Evolutionary conservation across 73 alveolate species (phyloP), one percentile per base, ranked within the genome.

Genomic region (Blepharisma stoltei): DNA sequence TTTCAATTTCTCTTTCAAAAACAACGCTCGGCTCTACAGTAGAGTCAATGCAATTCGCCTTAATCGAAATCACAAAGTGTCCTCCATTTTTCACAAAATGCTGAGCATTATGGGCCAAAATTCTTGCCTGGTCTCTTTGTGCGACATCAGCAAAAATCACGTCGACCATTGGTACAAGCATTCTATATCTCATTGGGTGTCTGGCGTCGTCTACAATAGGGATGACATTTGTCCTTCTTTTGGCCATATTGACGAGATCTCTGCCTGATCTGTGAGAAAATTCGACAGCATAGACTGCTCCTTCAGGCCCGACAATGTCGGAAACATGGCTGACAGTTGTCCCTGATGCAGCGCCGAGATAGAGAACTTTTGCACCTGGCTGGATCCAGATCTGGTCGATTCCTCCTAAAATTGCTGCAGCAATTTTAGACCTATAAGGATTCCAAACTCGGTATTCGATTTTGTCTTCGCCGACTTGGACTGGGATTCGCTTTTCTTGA

Each of bases 151-250:
- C 99, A 83, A 97, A 97, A 79, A 97, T 92, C 76, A 88, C 97
- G 77, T 97, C 99, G 21, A 94, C 99, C 98, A 96, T 96, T 48
- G 98, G 98, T 45, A 97, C 98, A 50, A 97, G 93, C 98, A 97
- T 94, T 86, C 99, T 86, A 81, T 96, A 97, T 81, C 94, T 97
- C 81, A 89, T 91, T 23, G 99, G 99, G 80, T 95, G 97, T 75
- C 99, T 92, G 25, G 99, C 99, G 80, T 97, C 99, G 83, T 95
- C 99, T 71, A 97, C 97, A 20, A 97, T 97, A 54, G 99, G 99
- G 49, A 97, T 95, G 76, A 96, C 96, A 78, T 95, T 95, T 49
- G 91, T 80, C 81, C 94, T 89, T 71, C 67, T 77, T 78, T 82
- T 84, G 6, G 92, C 99, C 99, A 97, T 96, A 89, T 97, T 97